Evolutionary conservation across 257 asterid genomes (phyloP), one percentile per base, ranked within the genome.

Genomic region (Datura wrightii): DNA sequence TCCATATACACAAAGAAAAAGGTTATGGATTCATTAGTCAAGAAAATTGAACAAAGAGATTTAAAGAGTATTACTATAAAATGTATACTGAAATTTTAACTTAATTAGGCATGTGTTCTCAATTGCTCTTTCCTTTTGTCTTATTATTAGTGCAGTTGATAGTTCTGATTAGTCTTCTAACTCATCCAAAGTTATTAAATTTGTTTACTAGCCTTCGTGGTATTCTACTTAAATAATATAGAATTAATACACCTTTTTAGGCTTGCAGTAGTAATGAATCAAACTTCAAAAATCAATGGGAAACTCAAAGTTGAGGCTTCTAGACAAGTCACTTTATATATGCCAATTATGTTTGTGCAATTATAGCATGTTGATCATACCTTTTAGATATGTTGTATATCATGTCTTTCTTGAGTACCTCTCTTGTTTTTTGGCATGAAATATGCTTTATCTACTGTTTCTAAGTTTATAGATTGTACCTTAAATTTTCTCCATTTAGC

Each of bases 81-180:
- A n/a, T n/a, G n/a, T n/a, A n/a, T n/a, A n/a, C n/a, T n/a, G n/a
- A n/a, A n/a, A n/a, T n/a, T n/a, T n/a, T n/a, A n/a, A n/a, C n/a
- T n/a, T n/a, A n/a, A n/a, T n/a, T n/a, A 88, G 89, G 90, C 86
- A 84, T 39, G 3, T 4, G 19, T 55, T 10, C 3, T 5, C 37
- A 55, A 10, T 36, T 44, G 10, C 2, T 67, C 19, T 34, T 83
- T 34, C 15, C 18, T 46, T 44, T 39, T 69, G 79, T 56, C 31
- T n/a, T n/a, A n/a, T 31, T 56, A 56, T 10, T 16, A 56, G 16
- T 16, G 24, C 63, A 56, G 24, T 16, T 5, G 10, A n/a, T 59
- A n/a, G 11, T 59, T 59, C n/a, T n/a, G 11, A n/a, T 59, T 59
- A 59, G 36, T 59, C 34, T n/a, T 18, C 8, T 59, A 59, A n/a